These are phyloP conservation scores for Pseudocercospora vitis DNA, from an alignment of 2,329 filamentous ascomycete genomes.

Conservation along the genomic window DNA sequence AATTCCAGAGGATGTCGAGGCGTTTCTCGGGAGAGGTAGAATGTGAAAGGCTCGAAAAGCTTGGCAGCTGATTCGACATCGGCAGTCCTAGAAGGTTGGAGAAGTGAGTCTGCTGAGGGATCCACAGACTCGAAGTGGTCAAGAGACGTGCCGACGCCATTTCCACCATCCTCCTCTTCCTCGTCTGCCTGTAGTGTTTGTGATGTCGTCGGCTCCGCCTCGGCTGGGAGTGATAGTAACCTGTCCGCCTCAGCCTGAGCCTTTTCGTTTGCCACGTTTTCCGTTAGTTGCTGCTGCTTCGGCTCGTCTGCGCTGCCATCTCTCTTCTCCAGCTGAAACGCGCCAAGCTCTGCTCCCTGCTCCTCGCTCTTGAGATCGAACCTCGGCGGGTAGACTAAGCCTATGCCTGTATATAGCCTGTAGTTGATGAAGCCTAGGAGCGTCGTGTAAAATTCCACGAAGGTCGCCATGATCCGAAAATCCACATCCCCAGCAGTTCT, in stretches of 20 bases:
- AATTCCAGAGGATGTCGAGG: conserved; percentile 90
- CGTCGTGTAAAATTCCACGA: conserved; percentile 98
- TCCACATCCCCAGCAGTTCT: conserved; percentile 90
- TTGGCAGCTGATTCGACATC: conserved; percentile 63
- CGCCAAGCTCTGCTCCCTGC: conserved; percentile 81
- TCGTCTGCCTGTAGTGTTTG: conserved; percentile 36
- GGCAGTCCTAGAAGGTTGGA: conserved; percentile 67
- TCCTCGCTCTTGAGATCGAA: conserved; percentile 88
- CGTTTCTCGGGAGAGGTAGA: conserved; percentile 92
- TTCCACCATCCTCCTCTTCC: conserved; percentile 20
- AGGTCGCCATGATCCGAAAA: conserved; percentile 98
- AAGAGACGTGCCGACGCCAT: conserved; percentile 53
- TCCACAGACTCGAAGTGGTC: conserved; percentile 89
- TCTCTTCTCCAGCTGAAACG: conserved; percentile 84
- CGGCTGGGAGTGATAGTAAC: conserved; percentile 37
- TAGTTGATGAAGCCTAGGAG: conserved; percentile 95
- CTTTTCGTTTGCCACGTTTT: conserved; percentile 38
- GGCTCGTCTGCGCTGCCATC: conserved; percentile 45
- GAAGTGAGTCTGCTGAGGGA: conserved; percentile 79
- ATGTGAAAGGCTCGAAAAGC: conserved; percentile 85
- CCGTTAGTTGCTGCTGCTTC: conserved; percentile 30
- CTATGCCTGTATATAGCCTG: conserved; percentile 84
- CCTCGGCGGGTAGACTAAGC: conserved; percentile 92
- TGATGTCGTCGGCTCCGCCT: conserved; percentile 44
- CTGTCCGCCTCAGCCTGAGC: conserved; percentile 53